Percentiles rank a stretch among this genome's conserved stretches.
These are phyloP conservation scores for Tremellales sp. DNA, from an alignment of 1,284 basidiomycete genomes.

Conservation along the genomic window DNA sequence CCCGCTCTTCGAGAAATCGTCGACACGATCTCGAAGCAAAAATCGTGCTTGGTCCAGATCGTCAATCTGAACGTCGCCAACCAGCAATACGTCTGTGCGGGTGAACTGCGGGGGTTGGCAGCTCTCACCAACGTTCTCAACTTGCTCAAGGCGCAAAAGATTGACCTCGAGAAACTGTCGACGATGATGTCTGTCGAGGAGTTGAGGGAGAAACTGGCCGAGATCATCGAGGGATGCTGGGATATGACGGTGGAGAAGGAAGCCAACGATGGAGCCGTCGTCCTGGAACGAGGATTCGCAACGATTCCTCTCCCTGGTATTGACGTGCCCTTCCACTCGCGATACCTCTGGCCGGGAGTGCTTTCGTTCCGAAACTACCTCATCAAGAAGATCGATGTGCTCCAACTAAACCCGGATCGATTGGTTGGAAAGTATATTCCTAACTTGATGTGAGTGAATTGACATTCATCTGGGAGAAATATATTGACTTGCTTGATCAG, in stretches of 20 bases:
- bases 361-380: conserved; percentile 73
- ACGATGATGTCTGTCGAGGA: conserved; percentile 48
- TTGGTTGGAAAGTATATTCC: conserved; percentile 94
- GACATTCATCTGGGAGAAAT: not conserved
- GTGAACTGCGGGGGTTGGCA: conserved; percentile 88
- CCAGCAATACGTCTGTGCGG: conserved; percentile 92
- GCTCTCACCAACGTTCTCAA: conserved; percentile 95
- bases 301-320: conserved; percentile 96
- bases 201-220: conserved; percentile 61
- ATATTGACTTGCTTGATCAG: conserved; percentile 12
- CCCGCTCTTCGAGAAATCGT: conserved; percentile 87
- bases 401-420: conserved; percentile 85
- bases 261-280: conserved; percentile 77
- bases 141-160: conserved; percentile 93
- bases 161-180: conserved; percentile 84
- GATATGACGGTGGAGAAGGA: conserved; percentile 68
- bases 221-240: conserved; percentile 83
- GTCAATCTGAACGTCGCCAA: conserved; percentile 89
- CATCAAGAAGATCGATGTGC: conserved; percentile 94
- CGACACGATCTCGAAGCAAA: conserved; percentile 74
- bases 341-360: conserved; percentile 97
- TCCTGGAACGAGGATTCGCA: conserved; percentile 92
- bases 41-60: conserved; percentile 82
- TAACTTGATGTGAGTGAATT: conserved; percentile 66
- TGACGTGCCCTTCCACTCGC: conserved; percentile 96